A percentile compares a stretch with the other conserved stretches of the same genome.
phyloP scores from a whole-genome alignment of 305 asterid genomes.

The Solanum hybrid region DNA sequence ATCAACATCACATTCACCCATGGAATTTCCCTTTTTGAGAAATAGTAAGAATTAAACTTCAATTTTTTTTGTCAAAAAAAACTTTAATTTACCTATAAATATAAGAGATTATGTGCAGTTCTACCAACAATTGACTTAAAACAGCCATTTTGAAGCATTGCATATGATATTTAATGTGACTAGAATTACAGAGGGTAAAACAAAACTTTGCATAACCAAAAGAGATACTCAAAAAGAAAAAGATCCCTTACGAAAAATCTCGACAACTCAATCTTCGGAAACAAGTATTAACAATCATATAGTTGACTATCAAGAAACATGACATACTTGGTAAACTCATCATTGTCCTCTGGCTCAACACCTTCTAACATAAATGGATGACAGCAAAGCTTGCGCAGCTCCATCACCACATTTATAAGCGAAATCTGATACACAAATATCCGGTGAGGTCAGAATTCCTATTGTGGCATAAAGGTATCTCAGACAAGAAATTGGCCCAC shows the following conservation, averaged over 20 bases:
- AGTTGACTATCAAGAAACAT: not conserved
- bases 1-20: not conserved
- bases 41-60: not conserved
- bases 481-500: conserved; percentile 28
- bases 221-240: not conserved
- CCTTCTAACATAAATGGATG: conserved; percentile 98
- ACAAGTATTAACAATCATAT: not conserved
- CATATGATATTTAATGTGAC: not conserved
- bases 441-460: conserved; percentile 13
- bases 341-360: conserved; percentile 83
- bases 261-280: not conserved
- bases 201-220: not conserved
- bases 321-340: conserved; percentile 71
- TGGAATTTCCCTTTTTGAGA: not conserved
- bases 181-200: not conserved
- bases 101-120: not conserved
- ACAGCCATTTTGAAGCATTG: not conserved
- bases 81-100: not conserved
- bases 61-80: not conserved
- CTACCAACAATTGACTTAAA: not conserved
- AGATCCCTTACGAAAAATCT: not conserved
- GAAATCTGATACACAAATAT: conserved; percentile 56
- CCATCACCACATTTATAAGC: conserved; percentile 96
- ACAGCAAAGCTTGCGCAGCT: conserved; percentile 96
- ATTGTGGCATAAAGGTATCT: not conserved